Evolutionary conservation across 106 monocot species (phyloP).

Genomic region (Allium fistulosum): DNA sequence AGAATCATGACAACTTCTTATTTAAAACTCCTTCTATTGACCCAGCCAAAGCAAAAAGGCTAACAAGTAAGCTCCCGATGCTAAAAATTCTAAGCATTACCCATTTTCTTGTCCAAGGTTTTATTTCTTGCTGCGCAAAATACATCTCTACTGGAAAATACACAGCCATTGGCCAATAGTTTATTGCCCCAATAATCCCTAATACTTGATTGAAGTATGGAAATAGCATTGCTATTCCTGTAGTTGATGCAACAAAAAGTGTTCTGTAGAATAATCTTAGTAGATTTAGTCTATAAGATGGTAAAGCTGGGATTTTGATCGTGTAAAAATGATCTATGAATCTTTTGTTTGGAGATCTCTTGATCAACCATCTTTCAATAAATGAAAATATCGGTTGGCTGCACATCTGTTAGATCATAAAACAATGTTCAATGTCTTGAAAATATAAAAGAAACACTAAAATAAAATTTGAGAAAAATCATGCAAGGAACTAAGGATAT

Average conservation of each 20-base stretch:
- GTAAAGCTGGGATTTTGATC: neutral
- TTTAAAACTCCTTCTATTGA: conserved; percentile 36
- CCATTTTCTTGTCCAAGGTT: neutral
- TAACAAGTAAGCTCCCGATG: conserved; percentile 8
- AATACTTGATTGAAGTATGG: neutral
- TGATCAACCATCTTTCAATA: neutral
- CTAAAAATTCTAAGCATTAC: neutral
- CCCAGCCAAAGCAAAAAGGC: conserved; percentile 22
- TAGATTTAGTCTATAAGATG: neutral
- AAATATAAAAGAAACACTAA: neutral
- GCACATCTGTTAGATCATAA: conserved; percentile 8
- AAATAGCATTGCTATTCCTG: neutral
- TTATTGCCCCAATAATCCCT: neutral
- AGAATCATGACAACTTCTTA: no score
- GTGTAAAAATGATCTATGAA: neutral
- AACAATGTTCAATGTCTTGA: neutral
- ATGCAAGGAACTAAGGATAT: neutral
- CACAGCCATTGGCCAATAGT: neutral
- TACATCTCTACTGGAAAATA: conserved; percentile 1
- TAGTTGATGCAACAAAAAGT: neutral
- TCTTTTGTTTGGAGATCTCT: neutral
- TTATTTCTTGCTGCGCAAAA: neutral
- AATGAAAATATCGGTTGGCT: neutral
- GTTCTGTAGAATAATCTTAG: neutral
- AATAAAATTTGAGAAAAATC: neutral